These are phyloP conservation scores for Usnea hakonensis DNA, from an alignment of 495 filamentous ascomycete genomes.

Conservation along the genomic window DNA sequence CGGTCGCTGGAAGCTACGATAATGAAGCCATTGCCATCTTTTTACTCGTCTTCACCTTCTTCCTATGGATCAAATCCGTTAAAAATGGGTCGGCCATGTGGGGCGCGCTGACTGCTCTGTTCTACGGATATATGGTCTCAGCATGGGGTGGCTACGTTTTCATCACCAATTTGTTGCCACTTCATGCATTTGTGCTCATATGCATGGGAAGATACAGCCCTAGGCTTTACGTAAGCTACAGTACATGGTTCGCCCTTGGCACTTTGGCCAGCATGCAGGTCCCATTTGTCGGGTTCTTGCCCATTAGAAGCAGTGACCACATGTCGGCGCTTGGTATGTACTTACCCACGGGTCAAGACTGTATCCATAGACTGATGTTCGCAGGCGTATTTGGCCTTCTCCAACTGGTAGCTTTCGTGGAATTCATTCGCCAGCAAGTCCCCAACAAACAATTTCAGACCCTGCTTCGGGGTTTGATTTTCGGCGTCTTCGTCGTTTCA, in stretches of 20 bases:
- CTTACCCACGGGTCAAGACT: not conserved
- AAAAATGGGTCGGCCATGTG: conserved; percentile 94
- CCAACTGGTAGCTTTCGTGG: conserved; percentile 88
- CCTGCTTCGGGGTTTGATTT: conserved; percentile 67
- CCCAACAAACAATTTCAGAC: conserved; percentile 92
- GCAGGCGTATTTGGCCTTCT: conserved; percentile 90
- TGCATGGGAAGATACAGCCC: conserved; percentile 96
- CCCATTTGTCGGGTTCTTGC: conserved; percentile 96
- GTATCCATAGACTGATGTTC: not conserved
- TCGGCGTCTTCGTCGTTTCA: conserved; percentile 66
- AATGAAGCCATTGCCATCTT: conserved; percentile 99
- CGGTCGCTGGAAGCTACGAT: conserved; percentile 97
- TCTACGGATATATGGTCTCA: conserved; percentile 99
- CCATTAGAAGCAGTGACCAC: conserved; percentile 94
- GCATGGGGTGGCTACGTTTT: conserved; percentile 99
- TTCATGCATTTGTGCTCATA: conserved; percentile 91
- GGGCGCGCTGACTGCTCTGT: conserved; percentile 89
- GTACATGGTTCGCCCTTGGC: conserved; percentile 94
- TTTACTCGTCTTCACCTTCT: conserved; percentile 97
- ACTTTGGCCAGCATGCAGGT: conserved; percentile 99
- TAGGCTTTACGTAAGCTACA: conserved; percentile 90
- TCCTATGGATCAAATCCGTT: conserved; percentile 95
- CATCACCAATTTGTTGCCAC: conserved; percentile 94
- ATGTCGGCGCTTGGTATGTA: conserved; percentile 88
- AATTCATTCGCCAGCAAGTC: conserved; percentile 78